Evolutionary conservation across 1,284 basidiomycete species (phyloP).

Genomic region (Apiotrichum gamsii): DNA sequence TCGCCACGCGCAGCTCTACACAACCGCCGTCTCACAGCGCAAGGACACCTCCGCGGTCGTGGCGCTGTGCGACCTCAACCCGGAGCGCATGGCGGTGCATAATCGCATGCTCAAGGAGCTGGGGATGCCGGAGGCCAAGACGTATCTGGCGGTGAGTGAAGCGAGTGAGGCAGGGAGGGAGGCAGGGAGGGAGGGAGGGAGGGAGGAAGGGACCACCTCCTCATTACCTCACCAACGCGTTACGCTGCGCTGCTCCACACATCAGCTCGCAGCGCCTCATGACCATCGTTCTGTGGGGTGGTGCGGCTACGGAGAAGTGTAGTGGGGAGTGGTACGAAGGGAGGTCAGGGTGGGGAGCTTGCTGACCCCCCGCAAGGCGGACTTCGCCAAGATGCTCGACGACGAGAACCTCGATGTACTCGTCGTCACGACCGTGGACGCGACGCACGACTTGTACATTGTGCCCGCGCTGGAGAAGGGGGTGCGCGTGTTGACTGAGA

Average conservation of each 20-base stretch:
- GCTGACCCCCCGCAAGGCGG: constrained; percentile 24
- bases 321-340: too few species aligned
- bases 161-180: too few species aligned
- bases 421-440: constrained; percentile 55
- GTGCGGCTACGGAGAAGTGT: too few species aligned
- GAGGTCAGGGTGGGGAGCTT: constrained; percentile 1
- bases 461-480: constrained; percentile 37
- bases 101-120: constrained; percentile 50
- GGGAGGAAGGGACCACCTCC: too few species aligned
- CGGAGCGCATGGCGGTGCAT: constrained; percentile 52
- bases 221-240: too few species aligned
- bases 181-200: too few species aligned
- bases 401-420: constrained; percentile 52
- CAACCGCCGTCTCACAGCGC: constrained; percentile 26
- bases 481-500: constrained; percentile 53
- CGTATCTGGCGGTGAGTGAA: constrained; percentile 26
- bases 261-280: too few species aligned
- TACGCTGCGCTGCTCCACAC: too few species aligned
- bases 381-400: constrained; percentile 52
- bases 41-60: constrained; percentile 42
- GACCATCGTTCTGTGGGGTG: too few species aligned
- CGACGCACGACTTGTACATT: constrained; percentile 53
- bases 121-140: constrained; percentile 36
- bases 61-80: constrained; percentile 54
- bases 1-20: constrained; percentile 38